Conservation (phyloP, 768 basidiomycete genomes). For the Gelatoporia subvermispora region DNA sequence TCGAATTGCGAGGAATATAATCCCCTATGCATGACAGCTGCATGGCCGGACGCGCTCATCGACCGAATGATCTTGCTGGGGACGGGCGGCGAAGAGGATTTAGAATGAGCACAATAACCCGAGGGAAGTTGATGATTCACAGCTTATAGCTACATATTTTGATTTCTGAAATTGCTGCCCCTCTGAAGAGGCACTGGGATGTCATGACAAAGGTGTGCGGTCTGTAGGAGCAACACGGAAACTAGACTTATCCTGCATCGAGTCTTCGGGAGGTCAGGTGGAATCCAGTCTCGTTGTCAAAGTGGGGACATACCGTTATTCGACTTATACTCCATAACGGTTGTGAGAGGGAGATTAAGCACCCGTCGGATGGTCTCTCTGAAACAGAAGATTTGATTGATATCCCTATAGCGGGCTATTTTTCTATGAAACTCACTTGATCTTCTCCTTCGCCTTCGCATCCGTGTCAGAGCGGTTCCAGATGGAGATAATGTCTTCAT, state of each 20-base stretch:
- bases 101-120: too few relatives aligned
- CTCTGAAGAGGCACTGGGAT: neutral
- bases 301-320: constrained; percentile 62
- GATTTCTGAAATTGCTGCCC: too few relatives aligned
- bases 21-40: too few relatives aligned
- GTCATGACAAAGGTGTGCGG: constrained; percentile 29
- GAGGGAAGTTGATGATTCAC: too few relatives aligned
- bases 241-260: constrained; percentile 84
- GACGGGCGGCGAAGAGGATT: too few relatives aligned
- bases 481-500: constrained; percentile 89
- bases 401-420: neutral
- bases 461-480: constrained; percentile 89
- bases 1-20: too few relatives aligned
- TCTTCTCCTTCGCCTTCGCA: constrained; percentile 68
- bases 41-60: too few relatives aligned
- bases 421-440: constrained; percentile 51
- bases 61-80: too few relatives aligned
- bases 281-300: neutral
- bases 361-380: constrained; percentile 80
- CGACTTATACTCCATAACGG: constrained; percentile 92
- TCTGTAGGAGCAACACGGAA: constrained; percentile 45
- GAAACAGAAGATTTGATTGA: constrained; percentile 4
- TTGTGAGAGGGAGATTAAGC: constrained; percentile 69
- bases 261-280: constrained; percentile 43
- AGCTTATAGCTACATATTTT: too few relatives aligned